Percentiles rank a stretch among this genome's conserved stretches.
Conservation (phyloP, 192 early-diverging fungal genomes). For the Lobosporangium transversale region DNA sequence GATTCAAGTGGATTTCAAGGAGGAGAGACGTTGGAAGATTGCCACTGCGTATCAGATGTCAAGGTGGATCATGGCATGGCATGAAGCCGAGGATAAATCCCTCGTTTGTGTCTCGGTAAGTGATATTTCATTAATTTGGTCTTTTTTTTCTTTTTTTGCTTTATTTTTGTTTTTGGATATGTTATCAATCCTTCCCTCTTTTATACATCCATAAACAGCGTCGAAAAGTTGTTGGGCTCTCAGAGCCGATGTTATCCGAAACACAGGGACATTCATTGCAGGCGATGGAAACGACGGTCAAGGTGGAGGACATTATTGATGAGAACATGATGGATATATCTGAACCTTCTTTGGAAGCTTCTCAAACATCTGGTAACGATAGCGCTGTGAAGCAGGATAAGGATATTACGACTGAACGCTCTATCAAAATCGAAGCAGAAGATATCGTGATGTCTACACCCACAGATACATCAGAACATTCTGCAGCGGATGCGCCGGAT, state of each 20-base stretch:
- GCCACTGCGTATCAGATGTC: slow-evolving; percentile 73
- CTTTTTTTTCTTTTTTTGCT: not conserved
- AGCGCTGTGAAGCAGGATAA: slow-evolving; percentile 34
- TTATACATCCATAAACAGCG: slow-evolving; percentile 3
- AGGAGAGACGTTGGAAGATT: slow-evolving; percentile 87
- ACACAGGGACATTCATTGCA: slow-evolving; percentile 7
- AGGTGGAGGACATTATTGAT: slow-evolving; percentile 43
- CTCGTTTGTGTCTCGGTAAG: slow-evolving; percentile 71
- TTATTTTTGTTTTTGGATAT: not conserved
- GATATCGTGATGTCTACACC: slow-evolving; percentile 19
- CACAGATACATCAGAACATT: slow-evolving; percentile 4
- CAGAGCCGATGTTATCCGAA: not conserved
- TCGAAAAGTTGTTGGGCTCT: slow-evolving; percentile 4
- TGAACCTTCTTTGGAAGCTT: slow-evolving; percentile 4
- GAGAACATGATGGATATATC: slow-evolving; percentile 26
- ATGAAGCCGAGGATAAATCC: slow-evolving; percentile 72
- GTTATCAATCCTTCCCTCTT: not conserved
- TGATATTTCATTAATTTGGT: not conserved
- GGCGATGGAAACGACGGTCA: slow-evolving; percentile 19
- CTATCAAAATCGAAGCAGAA: slow-evolving; percentile 36
- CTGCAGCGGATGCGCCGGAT: not conserved
- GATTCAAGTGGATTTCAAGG: slow-evolving; percentile 82
- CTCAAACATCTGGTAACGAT: not conserved
- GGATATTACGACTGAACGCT: slow-evolving; percentile 14
- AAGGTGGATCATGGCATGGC: slow-evolving; percentile 78